Percentiles rank a stretch among this genome's conserved stretches.
Conservation (phyloP, 495 filamentous ascomycete genomes). For the Elaphomyces granulatus region DNA sequence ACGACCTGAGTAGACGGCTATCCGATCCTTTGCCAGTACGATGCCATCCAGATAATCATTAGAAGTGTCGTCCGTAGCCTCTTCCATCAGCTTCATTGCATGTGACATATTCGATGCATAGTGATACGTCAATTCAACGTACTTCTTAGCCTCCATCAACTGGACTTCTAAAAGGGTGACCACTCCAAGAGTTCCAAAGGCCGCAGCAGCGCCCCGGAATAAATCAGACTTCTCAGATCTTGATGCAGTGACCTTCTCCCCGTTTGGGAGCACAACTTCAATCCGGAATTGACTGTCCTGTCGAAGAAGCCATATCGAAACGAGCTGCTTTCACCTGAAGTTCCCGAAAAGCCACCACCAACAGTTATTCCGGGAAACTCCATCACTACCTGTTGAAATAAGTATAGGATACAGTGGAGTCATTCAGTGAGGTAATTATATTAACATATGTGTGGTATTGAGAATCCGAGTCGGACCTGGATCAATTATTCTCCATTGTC, state of each 20-base stretch:
- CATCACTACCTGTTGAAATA: too few relatives aligned
- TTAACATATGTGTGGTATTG: too few relatives aligned
- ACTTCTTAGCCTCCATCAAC: constrained; percentile 31
- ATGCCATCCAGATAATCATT: constrained; percentile 45
- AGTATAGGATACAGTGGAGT: too few relatives aligned
- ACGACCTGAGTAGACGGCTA: constrained; percentile 35
- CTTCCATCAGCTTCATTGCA: constrained; percentile 24
- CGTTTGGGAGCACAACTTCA: constrained; percentile 41
- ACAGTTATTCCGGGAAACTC: constrained; percentile 45
- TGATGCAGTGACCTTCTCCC: constrained; percentile 30
- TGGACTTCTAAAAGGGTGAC: constrained; percentile 39
- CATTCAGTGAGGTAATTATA: too few relatives aligned
- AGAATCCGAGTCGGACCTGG: too few relatives aligned
- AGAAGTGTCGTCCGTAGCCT: constrained; percentile 10
- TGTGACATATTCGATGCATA: constrained; percentile 23
- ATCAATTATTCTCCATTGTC: too few relatives aligned
- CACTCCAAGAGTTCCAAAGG: constrained; percentile 39
- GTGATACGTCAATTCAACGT: constrained; percentile 37
- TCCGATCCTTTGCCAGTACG: constrained; percentile 27
- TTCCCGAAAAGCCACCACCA: constrained; percentile 42
- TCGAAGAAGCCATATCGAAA: constrained; percentile 46
- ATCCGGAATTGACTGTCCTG: constrained; percentile 31
- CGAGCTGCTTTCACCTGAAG: constrained; percentile 38
- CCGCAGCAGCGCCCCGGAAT: constrained; percentile 38
- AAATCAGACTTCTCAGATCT: constrained; percentile 27